Evolutionary conservation across 768 basidiomycete species (phyloP).

Genomic region (Austroboletus festivus): DNA sequence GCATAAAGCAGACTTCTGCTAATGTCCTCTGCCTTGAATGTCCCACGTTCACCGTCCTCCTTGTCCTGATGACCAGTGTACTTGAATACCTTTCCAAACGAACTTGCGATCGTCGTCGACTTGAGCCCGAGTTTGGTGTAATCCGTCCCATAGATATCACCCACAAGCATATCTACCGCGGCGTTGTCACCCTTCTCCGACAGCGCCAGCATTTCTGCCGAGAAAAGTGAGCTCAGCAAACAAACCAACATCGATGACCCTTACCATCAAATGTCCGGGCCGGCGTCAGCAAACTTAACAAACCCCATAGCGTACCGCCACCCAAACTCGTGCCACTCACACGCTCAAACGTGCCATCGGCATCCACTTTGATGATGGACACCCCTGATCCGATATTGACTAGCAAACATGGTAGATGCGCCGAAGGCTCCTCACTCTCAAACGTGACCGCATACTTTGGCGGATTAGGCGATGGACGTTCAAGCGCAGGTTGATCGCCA

Average conservation of each 20-base stretch:
- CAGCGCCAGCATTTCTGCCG: conserved; percentile 88
- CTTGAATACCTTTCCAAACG: conserved; percentile 98
- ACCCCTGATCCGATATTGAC: conserved; percentile 99
- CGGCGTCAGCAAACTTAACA: conserved; percentile 91
- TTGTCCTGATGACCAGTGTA: conserved; percentile 53
- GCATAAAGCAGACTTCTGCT: conserved; percentile 93
- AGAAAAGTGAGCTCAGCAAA: conserved; percentile 3
- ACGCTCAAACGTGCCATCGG: conserved; percentile 92
- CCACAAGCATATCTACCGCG: conserved; percentile 96
- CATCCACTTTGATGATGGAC: conserved; percentile 95
- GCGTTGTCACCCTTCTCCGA: conserved; percentile 95
- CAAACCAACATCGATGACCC: conserved; percentile 25
- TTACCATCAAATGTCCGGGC: conserved; percentile 93
- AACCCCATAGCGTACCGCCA: conserved; percentile 95
- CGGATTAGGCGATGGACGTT: conserved; percentile 87
- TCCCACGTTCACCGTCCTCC: conserved; percentile 50
- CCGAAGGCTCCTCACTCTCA: conserved; percentile 69
- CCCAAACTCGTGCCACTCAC: conserved; percentile 96
- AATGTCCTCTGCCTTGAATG: conserved; percentile 89
- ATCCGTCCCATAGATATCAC: conserved; percentile 99
- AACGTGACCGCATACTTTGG: conserved; percentile 89
- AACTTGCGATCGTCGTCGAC: conserved; percentile 96
- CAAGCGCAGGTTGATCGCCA: conserved; percentile 38
- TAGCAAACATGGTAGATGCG: conserved; percentile 91
- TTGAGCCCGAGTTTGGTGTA: conserved; percentile 94